Conservation (phyloP, 352 stramenopile species). For the Phytopythium montanum region DNA sequence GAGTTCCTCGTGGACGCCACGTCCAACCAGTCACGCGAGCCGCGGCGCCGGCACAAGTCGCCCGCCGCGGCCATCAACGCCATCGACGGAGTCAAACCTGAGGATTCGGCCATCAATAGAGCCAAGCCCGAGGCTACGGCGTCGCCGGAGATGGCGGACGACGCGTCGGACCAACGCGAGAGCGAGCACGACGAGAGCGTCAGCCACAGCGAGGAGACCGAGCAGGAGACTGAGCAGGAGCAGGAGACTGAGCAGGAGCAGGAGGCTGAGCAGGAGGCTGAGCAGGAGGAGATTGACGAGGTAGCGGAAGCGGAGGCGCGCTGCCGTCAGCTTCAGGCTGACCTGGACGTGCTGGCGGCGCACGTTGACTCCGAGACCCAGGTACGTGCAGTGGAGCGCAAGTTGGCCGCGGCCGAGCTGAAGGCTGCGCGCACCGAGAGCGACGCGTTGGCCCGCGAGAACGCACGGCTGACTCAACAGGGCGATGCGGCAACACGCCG, state of each 20-base stretch:
- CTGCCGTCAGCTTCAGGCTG: slow-evolving; percentile 43
- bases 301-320: slow-evolving; percentile 7
- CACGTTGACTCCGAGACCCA: slow-evolving; percentile 37
- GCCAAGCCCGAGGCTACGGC: not conserved
- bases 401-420: slow-evolving; percentile 25
- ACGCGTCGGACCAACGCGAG: not conserved
- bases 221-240: slow-evolving; percentile 5
- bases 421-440: slow-evolving; percentile 37
- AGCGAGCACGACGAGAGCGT: slow-evolving; percentile 11
- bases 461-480: slow-evolving; percentile 13
- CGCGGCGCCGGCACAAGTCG: not conserved
- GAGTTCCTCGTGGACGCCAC: slow-evolving; percentile 1
- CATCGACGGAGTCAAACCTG: not conserved
- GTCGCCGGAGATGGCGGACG: slow-evolving; percentile 16
- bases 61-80: no score
- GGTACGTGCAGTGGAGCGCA: slow-evolving; percentile 29
- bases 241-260: slow-evolving; percentile 10
- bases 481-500: slow-evolving; percentile 16
- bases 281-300: not conserved
- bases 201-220: slow-evolving; percentile 10
- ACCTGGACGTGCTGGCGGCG: slow-evolving; percentile 49
- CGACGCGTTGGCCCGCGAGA: slow-evolving; percentile 42
- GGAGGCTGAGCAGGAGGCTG: slow-evolving; percentile 12
- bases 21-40: slow-evolving; percentile 5
- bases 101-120: not conserved